Conservation (phyloP, 2,329 filamentous ascomycete genomes). For the Westerdykella aurantiaca region DNA sequence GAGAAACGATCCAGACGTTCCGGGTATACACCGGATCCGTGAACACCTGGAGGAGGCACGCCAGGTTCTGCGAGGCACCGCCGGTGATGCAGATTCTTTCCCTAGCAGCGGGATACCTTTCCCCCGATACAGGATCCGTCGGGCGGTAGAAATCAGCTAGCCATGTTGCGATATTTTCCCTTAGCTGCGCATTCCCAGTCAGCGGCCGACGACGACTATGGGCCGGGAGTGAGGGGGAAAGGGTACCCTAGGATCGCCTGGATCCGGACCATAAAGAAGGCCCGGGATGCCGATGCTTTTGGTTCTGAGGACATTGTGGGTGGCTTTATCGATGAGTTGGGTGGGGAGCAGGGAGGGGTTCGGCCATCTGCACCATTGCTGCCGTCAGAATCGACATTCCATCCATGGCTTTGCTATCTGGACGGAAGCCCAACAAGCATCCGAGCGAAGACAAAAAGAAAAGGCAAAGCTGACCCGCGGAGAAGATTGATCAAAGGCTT, state of each 20-base stretch:
- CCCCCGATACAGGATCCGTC: constrained; percentile 40
- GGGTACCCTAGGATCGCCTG: constrained; percentile 58
- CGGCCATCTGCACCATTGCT: constrained; percentile 66
- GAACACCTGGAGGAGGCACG: constrained; percentile 70
- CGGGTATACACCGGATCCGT: constrained; percentile 71
- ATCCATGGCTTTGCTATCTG: too few relatives aligned
- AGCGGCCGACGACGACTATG: constrained; percentile 2
- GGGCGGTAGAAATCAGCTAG: constrained; percentile 57
- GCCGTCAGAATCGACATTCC: constrained; percentile 12
- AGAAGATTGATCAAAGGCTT: constrained; percentile 35
- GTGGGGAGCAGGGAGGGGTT: constrained; percentile 60
- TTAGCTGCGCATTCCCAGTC: constrained; percentile 39
- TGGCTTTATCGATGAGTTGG: constrained; percentile 55
- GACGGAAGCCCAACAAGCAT: background rate
- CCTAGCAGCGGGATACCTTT: constrained; percentile 47
- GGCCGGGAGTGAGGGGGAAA: constrained; percentile 3
- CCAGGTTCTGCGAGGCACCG: constrained; percentile 78
- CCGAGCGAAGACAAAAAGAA: background rate
- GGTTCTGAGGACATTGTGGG: constrained; percentile 56
- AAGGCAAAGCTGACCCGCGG: constrained; percentile 13
- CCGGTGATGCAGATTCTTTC: constrained; percentile 74
- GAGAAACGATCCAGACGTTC: constrained; percentile 73
- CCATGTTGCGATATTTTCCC: constrained; percentile 65
- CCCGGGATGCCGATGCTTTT: constrained; percentile 54
- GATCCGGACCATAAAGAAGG: constrained; percentile 75